phyloP scores from a whole-genome alignment of 176 grass and related monocot species.

The Secale cereale region DNA sequence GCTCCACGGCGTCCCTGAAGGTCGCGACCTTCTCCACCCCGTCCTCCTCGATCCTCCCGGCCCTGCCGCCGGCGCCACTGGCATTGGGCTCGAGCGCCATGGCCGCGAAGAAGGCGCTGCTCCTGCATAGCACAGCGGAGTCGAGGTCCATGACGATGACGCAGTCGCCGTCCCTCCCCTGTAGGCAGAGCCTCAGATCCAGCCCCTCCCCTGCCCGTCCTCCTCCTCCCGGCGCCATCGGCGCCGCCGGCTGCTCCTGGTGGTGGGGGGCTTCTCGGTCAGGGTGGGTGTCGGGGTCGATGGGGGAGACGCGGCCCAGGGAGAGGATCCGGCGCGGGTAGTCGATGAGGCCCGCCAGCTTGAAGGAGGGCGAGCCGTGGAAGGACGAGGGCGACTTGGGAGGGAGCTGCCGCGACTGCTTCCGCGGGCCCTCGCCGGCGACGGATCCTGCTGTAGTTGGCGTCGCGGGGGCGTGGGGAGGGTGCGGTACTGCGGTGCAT shows the following conservation, averaged over 20 bases:
- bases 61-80: not conserved
- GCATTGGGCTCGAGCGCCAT: slow-evolving; percentile 32
- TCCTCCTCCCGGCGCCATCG: slow-evolving; percentile 29
- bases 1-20: slow-evolving; percentile 70
- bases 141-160: slow-evolving; percentile 77
- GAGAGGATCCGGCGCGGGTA: slow-evolving; percentile 79
- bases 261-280: not conserved
- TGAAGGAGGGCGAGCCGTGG: no score
- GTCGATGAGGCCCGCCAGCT: slow-evolving; percentile 58
- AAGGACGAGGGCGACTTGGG: no score
- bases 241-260: not conserved
- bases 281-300: slow-evolving; percentile 49
- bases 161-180: slow-evolving; percentile 54
- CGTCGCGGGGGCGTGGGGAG: no score
- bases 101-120: no score
- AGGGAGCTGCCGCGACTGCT: no score
- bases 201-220: slow-evolving; percentile 1
- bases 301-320: slow-evolving; percentile 84
- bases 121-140: no score
- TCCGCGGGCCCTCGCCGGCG: no score
- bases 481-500: no score
- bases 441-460: no score
- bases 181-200: slow-evolving; percentile 73
- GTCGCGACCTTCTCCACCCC: slow-evolving; percentile 68
- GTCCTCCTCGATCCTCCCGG: slow-evolving; percentile 47